Percentiles rank a stretch among this genome's conserved stretches.
These are phyloP conservation scores for Ogataea pignaliae DNA, from an alignment of 805 yeast genomes.

Conservation along the genomic window DNA sequence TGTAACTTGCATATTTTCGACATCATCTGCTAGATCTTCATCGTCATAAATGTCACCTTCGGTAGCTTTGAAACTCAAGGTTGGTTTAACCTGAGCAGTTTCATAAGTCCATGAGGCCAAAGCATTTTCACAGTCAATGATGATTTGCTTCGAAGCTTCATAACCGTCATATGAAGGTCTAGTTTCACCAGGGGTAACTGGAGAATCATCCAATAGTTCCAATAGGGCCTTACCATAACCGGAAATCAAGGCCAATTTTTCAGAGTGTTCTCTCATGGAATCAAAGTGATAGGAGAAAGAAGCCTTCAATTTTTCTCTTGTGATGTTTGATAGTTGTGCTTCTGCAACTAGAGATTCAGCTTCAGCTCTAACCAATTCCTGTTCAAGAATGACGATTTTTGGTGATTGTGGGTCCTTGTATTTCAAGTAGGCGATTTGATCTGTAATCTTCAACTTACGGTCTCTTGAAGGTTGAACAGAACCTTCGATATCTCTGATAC, in stretches of 20 bases:
- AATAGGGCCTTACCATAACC: constrained; percentile 86
- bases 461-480: constrained; percentile 87
- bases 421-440: constrained; percentile 77
- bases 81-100: constrained; percentile 76
- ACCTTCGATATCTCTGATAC: constrained; percentile 79
- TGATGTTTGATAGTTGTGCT: constrained; percentile 84
- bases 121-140: constrained; percentile 80
- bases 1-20: constrained; percentile 44
- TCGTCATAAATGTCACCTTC: constrained; percentile 48
- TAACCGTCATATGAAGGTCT: constrained; percentile 87
- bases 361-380: constrained; percentile 86
- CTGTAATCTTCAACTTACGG: constrained; percentile 80
- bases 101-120: constrained; percentile 82
- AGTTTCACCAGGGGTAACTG: constrained; percentile 90
- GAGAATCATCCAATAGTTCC: constrained; percentile 77
- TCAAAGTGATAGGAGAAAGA: constrained; percentile 83
- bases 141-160: constrained; percentile 84
- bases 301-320: constrained; percentile 81
- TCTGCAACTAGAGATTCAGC: constrained; percentile 90
- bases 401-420: constrained; percentile 83
- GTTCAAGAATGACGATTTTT: constrained; percentile 77
- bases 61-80: constrained; percentile 58
- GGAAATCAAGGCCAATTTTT: constrained; percentile 80
- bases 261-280: constrained; percentile 80
- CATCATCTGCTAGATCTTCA: constrained; percentile 45